Percentiles rank a stretch among this genome's conserved stretches.
Evolutionary conservation across 352 stramenopile genomes (phyloP).

Genomic region (Globisporangium yorkense): DNA sequence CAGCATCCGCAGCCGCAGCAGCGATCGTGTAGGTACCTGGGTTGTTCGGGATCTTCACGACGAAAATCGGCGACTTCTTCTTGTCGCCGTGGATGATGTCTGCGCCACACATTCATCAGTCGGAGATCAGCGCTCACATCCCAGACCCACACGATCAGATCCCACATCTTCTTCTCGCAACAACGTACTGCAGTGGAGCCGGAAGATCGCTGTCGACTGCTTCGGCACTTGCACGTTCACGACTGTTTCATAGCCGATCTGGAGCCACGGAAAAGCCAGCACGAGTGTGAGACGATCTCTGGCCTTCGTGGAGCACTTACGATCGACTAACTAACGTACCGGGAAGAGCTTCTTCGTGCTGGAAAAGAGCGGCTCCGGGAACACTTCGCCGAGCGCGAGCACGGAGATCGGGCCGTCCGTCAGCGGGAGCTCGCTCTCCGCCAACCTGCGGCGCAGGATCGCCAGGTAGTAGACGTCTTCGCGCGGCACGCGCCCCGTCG

Average conservation of each 20-base stretch:
- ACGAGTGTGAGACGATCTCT: background rate
- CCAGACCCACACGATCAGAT: background rate
- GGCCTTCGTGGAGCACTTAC: background rate
- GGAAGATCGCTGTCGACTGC: conserved; percentile 26
- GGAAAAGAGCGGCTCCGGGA: conserved; percentile 64
- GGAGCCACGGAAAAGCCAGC: background rate
- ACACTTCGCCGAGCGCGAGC: conserved; percentile 31
- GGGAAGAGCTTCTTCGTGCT: conserved; percentile 77
- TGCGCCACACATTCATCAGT: conserved; percentile 8
- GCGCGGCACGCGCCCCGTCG: conserved; percentile 34
- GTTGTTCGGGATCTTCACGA: conserved; percentile 54
- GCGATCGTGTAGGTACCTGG: conserved; percentile 23
- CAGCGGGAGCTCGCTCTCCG: conserved; percentile 45
- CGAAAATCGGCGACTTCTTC: conserved; percentile 75
- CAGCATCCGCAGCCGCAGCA: background rate
- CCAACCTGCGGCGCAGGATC: conserved; percentile 51
- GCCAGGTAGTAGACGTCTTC: conserved; percentile 75
- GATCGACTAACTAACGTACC: conserved; percentile 18
- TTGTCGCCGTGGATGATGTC: conserved; percentile 74
- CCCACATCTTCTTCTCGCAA: background rate
- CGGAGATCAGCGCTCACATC: background rate
- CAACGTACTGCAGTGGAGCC: conserved; percentile 49
- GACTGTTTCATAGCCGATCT: conserved; percentile 61
- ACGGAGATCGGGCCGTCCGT: conserved; percentile 68
- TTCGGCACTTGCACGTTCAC: conserved; percentile 44